Evolutionary conservation across 495 filamentous ascomycete genomes (phyloP).

Genomic region (Penicillium coprophilum): DNA sequence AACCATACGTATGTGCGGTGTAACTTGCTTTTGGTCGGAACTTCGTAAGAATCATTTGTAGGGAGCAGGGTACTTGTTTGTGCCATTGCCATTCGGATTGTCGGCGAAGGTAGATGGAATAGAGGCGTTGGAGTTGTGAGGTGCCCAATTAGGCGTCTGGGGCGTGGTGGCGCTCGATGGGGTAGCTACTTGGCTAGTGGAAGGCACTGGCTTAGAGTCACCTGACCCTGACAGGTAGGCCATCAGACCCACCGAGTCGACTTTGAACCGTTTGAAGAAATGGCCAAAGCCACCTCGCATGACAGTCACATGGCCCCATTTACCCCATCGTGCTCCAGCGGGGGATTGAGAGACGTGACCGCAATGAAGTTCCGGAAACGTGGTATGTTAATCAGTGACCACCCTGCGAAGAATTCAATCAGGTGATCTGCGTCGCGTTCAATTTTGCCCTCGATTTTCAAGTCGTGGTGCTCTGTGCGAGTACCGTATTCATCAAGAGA

Average conservation of each 20-base stretch:
- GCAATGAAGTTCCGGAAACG: slow-evolving; percentile 36
- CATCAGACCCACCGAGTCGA: neutral
- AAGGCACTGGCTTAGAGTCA: neutral
- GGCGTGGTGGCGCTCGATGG: neutral
- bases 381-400: slow-evolving; percentile 35
- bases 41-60: neutral
- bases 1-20: neutral
- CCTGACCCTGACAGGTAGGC: neutral
- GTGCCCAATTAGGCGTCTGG: neutral
- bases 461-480: slow-evolving; percentile 20
- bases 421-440: slow-evolving; percentile 40
- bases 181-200: neutral
- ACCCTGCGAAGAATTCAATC: slow-evolving; percentile 47
- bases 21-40: neutral
- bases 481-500: slow-evolving; percentile 24
- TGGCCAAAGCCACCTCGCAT: neutral
- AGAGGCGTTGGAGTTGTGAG: neutral
- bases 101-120: neutral
- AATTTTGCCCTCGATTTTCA: slow-evolving; percentile 21
- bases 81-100: neutral
- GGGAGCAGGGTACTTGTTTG: neutral
- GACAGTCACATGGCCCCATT: slow-evolving; percentile 35
- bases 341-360: slow-evolving; percentile 17
- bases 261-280: slow-evolving; percentile 8
- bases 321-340: slow-evolving; percentile 23